Conservation (phyloP, 202 grass and related monocot genomes). For the Eragrostis tef region DNA sequence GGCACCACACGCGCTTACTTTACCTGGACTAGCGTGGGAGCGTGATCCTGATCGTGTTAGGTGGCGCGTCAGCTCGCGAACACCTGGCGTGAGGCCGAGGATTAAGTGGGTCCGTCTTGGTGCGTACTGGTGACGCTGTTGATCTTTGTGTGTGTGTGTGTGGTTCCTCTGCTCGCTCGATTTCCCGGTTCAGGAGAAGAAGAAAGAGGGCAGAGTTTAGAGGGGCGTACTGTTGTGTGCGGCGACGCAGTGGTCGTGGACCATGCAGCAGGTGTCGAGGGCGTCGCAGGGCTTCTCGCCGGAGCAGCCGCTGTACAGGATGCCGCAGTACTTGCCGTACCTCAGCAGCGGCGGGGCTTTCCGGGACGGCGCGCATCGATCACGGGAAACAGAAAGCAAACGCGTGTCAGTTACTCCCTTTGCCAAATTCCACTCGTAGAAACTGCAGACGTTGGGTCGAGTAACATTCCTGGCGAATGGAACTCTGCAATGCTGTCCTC, state of each 20-base stretch:
- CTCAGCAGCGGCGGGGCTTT: constrained; percentile 80
- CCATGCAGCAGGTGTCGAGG: constrained; percentile 93
- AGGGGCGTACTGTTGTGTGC: constrained; percentile 59
- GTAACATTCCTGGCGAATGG: not conserved
- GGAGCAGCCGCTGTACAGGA: constrained; percentile 88
- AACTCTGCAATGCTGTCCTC: not conserved
- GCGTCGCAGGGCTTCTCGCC: constrained; percentile 97
- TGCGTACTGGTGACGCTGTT: constrained; percentile 7
- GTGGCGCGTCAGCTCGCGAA: constrained; percentile 35
- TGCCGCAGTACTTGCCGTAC: constrained; percentile 94
- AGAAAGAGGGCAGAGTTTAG: not conserved
- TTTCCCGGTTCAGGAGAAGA: not conserved
- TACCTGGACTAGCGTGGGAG: not conserved
- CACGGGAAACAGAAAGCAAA: constrained; percentile 2
- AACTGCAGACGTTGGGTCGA: not conserved
- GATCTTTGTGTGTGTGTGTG: not conserved
- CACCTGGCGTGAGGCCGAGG: constrained; percentile 21
- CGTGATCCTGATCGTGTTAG: constrained; percentile 13
- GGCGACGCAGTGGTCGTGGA: constrained; percentile 85
- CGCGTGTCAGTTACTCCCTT: constrained; percentile 19
- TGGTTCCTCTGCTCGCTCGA: too few species aligned
- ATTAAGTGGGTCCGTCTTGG: not conserved
- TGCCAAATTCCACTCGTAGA: not conserved
- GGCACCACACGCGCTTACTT: not conserved
- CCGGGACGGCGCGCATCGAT: not conserved